These are phyloP conservation scores for Gossypium laxum DNA, from an alignment of 441 rosid genomes.

Conservation along the genomic window DNA sequence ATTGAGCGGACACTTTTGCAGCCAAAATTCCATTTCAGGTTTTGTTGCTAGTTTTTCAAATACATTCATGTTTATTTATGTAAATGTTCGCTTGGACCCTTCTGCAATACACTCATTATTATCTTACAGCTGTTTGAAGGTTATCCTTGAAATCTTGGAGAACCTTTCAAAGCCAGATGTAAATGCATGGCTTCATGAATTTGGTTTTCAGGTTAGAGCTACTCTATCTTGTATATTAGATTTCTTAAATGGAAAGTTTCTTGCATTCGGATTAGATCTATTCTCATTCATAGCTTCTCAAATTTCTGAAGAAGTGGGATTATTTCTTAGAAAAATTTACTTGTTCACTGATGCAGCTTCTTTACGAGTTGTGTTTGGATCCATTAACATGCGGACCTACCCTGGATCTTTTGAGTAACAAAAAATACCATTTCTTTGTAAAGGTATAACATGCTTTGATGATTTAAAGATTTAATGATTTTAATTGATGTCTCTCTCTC, in stretches of 20 bases:
- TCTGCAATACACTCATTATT: slow-evolving; percentile 4
- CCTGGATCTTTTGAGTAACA: slow-evolving; percentile 77
- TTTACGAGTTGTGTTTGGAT: slow-evolving; percentile 79
- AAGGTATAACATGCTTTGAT: slow-evolving; percentile 35
- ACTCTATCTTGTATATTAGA: neutral
- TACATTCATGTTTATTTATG: slow-evolving; percentile 5
- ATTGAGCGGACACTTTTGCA: slow-evolving; percentile 76
- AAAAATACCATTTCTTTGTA: slow-evolving; percentile 71
- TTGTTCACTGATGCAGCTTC: slow-evolving; percentile 46
- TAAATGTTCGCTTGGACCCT: slow-evolving; percentile 1
- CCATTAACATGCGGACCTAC: slow-evolving; percentile 72
- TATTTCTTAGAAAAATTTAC: neutral
- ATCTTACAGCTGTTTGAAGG: slow-evolving; percentile 77
- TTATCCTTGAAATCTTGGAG: slow-evolving; percentile 81
- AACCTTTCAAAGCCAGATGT: slow-evolving; percentile 64
- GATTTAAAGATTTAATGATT: slow-evolving; percentile 8
- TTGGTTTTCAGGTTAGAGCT: slow-evolving; percentile 73
- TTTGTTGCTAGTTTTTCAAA: slow-evolving; percentile 13
- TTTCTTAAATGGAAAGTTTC: neutral
- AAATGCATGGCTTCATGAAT: slow-evolving; percentile 78
- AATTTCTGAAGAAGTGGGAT: neutral
- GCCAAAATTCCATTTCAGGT: slow-evolving; percentile 96
- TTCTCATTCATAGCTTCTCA: neutral
- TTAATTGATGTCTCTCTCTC: slow-evolving; percentile 6
- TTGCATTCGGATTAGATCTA: neutral